phyloP scores from a whole-genome alignment of 257 asterid genomes.

The Lavandula angustifolia region DNA sequence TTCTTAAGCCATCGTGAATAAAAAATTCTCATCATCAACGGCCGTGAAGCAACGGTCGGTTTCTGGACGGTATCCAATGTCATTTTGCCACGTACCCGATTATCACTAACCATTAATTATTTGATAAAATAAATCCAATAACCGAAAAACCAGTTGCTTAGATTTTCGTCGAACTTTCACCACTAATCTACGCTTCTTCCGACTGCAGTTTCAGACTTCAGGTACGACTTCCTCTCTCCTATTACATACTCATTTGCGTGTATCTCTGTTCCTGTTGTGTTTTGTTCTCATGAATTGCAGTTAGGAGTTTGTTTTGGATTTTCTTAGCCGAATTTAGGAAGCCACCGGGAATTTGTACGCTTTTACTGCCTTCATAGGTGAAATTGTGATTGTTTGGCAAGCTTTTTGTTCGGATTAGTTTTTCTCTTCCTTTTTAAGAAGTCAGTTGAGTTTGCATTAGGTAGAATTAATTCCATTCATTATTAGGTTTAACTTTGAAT shows the following conservation, averaged over 20 bases:
- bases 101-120: not conserved
- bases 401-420: not conserved
- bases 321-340: conserved; percentile 6
- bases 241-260: not conserved
- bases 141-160: conserved; percentile 14
- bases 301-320: conserved; percentile 24
- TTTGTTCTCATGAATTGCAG: conserved; percentile 6
- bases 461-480: not conserved
- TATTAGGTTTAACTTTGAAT: conserved; percentile 3
- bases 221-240: conserved; percentile 35
- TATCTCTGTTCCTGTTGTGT: not conserved
- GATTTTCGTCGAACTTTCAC: conserved; percentile 30
- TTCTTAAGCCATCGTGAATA: too few species aligned
- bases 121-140: not conserved
- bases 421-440: not conserved
- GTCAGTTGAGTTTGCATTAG: not conserved
- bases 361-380: conserved; percentile 20
- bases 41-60: conserved; percentile 24
- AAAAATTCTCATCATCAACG: not conserved
- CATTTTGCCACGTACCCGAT: conserved; percentile 25
- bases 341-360: conserved; percentile 9
- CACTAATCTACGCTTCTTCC: conserved; percentile 38
- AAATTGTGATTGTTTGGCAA: conserved; percentile 31
- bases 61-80: conserved; percentile 25
- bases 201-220: conserved; percentile 32